Conservation (phyloP, 345 rosid species). For the Linum tenue region DNA sequence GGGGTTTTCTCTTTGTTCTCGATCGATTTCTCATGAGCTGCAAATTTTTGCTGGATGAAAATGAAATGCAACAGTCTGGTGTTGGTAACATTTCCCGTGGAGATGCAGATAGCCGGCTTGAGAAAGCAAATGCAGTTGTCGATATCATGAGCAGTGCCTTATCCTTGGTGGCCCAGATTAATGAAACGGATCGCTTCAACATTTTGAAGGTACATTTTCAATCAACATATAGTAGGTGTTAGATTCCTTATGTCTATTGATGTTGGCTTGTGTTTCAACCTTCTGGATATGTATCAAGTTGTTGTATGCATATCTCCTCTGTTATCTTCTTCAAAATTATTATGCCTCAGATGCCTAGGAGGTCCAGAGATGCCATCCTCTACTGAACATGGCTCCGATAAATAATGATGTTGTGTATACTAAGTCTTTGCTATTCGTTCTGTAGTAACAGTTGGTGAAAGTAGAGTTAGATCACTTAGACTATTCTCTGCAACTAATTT, state of each 20-base stretch:
- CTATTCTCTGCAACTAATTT: no score
- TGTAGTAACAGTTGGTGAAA: background rate
- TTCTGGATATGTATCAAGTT: background rate
- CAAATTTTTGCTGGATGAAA: slow-evolving; percentile 84
- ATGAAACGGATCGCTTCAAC: slow-evolving; percentile 85
- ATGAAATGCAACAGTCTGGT: slow-evolving; percentile 51
- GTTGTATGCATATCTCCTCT: background rate
- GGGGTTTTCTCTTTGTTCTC: slow-evolving; percentile 81
- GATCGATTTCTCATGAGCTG: slow-evolving; percentile 97
- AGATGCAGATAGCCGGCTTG: slow-evolving; percentile 49
- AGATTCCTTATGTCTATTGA: background rate
- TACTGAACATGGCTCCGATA: background rate
- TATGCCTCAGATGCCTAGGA: background rate
- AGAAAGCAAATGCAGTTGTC: slow-evolving; percentile 88
- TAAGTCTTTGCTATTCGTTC: background rate
- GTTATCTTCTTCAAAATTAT: background rate
- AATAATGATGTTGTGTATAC: background rate
- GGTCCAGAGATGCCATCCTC: background rate
- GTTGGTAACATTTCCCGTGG: slow-evolving; percentile 33
- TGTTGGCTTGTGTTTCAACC: background rate
- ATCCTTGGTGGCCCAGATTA: slow-evolving; percentile 71
- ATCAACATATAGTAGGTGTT: background rate
- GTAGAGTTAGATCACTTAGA: background rate
- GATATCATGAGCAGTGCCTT: slow-evolving; percentile 93
- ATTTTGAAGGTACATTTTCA: slow-evolving; percentile 72